These are phyloP conservation scores for Harrya chromipes DNA, from an alignment of 768 basidiomycete genomes.

Conservation along the genomic window DNA sequence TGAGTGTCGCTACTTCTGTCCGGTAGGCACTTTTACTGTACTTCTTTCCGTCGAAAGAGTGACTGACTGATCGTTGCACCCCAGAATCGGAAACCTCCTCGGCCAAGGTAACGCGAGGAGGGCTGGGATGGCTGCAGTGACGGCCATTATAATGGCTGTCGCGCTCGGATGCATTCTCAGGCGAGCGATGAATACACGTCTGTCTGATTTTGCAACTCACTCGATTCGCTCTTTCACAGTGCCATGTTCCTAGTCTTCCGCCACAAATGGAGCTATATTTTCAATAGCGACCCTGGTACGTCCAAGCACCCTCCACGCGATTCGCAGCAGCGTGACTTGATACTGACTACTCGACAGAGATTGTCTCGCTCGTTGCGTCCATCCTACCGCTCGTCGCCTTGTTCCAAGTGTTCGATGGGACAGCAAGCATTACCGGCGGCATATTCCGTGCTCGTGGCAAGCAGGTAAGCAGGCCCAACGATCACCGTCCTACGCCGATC, in stretches of 20 bases:
- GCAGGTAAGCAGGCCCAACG: conserved; percentile 40
- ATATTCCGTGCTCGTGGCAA: conserved; percentile 83
- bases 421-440: conserved; percentile 63
- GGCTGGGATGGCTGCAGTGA: conserved; percentile 64
- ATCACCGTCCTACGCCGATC: background rate
- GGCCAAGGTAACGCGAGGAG: conserved; percentile 75
- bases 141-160: conserved; percentile 64
- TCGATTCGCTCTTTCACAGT: conserved; percentile 30
- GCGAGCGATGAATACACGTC: conserved; percentile 30
- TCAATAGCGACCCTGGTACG: conserved; percentile 66
- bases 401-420: conserved; percentile 85
- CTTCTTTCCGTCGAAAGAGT: background rate
- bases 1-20: conserved; percentile 83
- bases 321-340: background rate
- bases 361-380: conserved; percentile 45
- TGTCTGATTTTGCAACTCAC: background rate
- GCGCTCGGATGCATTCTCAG: conserved; percentile 64
- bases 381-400: conserved; percentile 75
- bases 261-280: conserved; percentile 66
- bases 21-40: conserved; percentile 45
- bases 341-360: conserved; percentile 35
- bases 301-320: background rate
- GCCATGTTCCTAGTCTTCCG: conserved; percentile 58
- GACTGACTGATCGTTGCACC: background rate
- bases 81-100: conserved; percentile 82